phyloP scores from a whole-genome alignment of 2,329 filamentous ascomycete genomes.

The Fusarium tuaranense region DNA sequence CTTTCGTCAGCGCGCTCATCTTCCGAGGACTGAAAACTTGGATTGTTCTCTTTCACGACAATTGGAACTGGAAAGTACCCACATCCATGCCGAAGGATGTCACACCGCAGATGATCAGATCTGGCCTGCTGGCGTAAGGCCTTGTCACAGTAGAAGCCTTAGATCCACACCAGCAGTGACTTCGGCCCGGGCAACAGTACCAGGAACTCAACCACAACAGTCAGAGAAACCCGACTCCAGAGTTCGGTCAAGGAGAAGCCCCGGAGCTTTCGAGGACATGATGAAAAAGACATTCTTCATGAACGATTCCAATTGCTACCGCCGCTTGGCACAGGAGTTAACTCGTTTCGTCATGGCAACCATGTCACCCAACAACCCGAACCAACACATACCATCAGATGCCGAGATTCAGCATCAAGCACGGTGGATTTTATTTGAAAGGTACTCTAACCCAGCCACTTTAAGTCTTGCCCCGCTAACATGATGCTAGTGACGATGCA shows the following conservation, averaged over 20 bases:
- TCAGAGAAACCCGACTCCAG: neutral
- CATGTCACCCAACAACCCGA: neutral
- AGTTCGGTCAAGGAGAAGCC: neutral
- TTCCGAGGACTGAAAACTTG: neutral
- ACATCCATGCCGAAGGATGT: neutral
- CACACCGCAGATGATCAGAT: neutral
- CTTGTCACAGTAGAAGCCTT: neutral
- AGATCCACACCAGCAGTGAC: neutral
- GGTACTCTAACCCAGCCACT: accelerated
- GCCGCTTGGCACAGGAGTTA: neutral
- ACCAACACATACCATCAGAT: neutral
- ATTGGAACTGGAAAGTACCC: neutral
- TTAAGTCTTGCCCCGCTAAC: neutral
- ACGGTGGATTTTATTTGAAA: neutral
- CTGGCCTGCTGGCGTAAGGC: neutral
- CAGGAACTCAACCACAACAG: neutral
- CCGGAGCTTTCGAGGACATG: neutral
- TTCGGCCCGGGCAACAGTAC: neutral
- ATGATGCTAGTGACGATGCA: neutral
- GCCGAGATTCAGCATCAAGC: neutral
- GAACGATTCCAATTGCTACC: neutral
- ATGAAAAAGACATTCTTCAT: neutral
- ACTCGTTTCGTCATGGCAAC: neutral
- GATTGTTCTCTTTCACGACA: neutral
- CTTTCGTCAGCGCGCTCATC: neutral